Percentiles rank a stretch among this genome's conserved stretches.
Evolutionary conservation across 1,284 basidiomycete genomes (phyloP).

Genomic region (Trichosporon coremiiforme): DNA sequence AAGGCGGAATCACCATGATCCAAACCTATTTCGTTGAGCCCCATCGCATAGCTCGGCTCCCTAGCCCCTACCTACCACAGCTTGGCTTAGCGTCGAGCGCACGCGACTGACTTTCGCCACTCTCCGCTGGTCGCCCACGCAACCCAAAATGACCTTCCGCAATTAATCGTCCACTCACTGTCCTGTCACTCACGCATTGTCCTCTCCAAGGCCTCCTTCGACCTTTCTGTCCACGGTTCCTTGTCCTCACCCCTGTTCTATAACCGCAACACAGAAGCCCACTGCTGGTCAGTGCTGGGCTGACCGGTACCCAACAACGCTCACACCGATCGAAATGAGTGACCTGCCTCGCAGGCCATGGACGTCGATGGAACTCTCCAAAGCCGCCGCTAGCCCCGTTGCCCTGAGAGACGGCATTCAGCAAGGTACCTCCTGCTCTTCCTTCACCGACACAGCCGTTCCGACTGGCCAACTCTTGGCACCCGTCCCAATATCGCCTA

Average conservation of each 20-base stretch:
- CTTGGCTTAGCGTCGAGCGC: no score
- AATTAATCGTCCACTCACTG: neutral
- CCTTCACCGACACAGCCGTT: neutral
- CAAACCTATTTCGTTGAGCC: no score
- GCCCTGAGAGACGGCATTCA: neutral
- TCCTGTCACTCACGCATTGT: neutral
- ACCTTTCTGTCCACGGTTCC: neutral
- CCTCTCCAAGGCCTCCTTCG: neutral
- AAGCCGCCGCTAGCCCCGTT: neutral
- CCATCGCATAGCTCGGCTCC: no score
- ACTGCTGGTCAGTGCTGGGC: neutral
- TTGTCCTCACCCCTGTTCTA: neutral
- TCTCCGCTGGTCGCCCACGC: no score
- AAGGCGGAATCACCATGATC: neutral
- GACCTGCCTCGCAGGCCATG: neutral
- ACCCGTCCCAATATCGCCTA: neutral
- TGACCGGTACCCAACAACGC: neutral
- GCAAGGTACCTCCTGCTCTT: neutral
- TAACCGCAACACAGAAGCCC: neutral
- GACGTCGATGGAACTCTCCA: neutral
- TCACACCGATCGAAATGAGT: neutral
- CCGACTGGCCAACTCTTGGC: neutral
- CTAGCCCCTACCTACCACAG: no score
- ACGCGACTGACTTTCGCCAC: neutral
- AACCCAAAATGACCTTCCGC: no score